Conservation (phyloP, 371 early-diverging fungal species). For the Circinella minor region DNA sequence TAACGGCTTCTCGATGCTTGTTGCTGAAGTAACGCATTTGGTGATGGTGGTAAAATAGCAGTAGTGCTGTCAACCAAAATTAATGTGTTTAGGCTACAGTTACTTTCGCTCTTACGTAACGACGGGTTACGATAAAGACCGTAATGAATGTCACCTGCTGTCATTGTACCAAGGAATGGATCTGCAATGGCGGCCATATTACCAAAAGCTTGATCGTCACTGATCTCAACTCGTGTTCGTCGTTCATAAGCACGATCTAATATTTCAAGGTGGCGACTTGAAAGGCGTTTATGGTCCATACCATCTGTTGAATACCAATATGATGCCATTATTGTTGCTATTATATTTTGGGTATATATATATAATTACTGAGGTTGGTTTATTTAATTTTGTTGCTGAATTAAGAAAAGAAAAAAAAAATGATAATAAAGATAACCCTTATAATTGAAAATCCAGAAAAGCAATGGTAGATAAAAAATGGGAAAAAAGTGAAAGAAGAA, state of each 20-base stretch:
- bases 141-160: constrained; percentile 33
- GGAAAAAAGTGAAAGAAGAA: too few relatives aligned
- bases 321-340: constrained; percentile 10
- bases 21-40: neutral
- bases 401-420: too few relatives aligned
- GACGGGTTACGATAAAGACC: constrained; percentile 29
- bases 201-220: constrained; percentile 27
- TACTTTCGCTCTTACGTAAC: constrained; percentile 14
- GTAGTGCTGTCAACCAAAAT: constrained; percentile 16
- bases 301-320: constrained; percentile 35
- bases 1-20: neutral
- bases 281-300: constrained; percentile 23
- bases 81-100: constrained; percentile 10
- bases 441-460: too few relatives aligned
- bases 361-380: too few relatives aligned
- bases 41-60: constrained; percentile 14
- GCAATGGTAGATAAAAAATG: too few relatives aligned
- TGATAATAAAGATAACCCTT: too few relatives aligned
- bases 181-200: constrained; percentile 21
- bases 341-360: too few relatives aligned
- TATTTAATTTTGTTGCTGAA: too few relatives aligned
- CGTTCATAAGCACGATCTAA: constrained; percentile 26
- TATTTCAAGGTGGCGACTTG: constrained; percentile 20
- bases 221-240: constrained; percentile 24
- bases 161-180: constrained; percentile 33